Evolutionary conservation across 768 basidiomycete species (phyloP), one percentile per base, ranked within the genome.

Genomic region (Termitomyces sp.): DNA sequence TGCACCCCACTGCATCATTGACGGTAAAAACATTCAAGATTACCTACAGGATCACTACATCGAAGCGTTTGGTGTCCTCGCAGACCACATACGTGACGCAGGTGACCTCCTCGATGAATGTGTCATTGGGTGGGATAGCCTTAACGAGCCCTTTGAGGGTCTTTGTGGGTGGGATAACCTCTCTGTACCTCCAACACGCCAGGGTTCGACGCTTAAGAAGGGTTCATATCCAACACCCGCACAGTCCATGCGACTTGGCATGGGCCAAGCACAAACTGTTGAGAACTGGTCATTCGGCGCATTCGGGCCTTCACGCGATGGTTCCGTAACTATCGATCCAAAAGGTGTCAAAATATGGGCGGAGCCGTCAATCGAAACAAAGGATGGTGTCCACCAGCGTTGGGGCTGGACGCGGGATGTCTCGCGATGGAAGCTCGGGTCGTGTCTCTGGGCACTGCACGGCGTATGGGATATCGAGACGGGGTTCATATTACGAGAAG

Each of bases 121-220:
- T 61, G 81, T 99, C 11, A 87, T 98, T 48, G 97, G 97, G 0
- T 98, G 96, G 97, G 97, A 99, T 67, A 88, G 86, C 63, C 73
- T 98, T 70, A 98, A 99, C 69, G 97, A 99, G 69, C 96, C 97
- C 0, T 85, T 84, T 38, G 91, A 95, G 62, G 97, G 97, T 0
- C 77, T 91, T 41, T 78, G 71, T 33, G 78, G 77, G 2, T 87
- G 87, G 70, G 74, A 78, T 0, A 84, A 96, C 67, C 75, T 99
- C 30, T 78, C 76, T 50, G 58, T 67, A 12, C 83, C 86, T 44
- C 89, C 93, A 0, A 72, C 71, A 15, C 71, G 78, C 35, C 91
- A 94, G 65, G 84, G 84, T 1, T 80, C 85, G 11, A 84, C 81
- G 17, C 74, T 92, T 37, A 92, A 90, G 66, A 96, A 94, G 68